Evolutionary conservation across 768 basidiomycete species (phyloP), one percentile per base, ranked within the genome.

Genomic region (Boletus rubropictus): DNA sequence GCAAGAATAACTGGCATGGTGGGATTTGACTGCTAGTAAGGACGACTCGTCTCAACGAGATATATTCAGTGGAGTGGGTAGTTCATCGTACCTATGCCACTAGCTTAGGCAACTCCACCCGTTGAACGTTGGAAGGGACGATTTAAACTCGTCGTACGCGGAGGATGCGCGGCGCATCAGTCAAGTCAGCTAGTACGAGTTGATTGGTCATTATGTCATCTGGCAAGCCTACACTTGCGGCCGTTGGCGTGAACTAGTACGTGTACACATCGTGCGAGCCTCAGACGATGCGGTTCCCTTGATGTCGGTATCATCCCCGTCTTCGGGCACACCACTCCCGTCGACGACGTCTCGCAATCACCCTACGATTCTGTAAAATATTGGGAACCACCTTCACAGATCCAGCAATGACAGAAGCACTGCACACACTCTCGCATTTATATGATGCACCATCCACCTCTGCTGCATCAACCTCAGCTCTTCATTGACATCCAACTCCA

Each of bases 291-390:
- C 18, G 21, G 40, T 31, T 40, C 9, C 15, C n/a, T 14, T 18
- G 14, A 53, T 51, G 55, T 51, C 51, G 18, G 39, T 39, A n/a
- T 21, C 46, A 17, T 27, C 49, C 10, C 29, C 42, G n/a, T 40
- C 55, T 14, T 15, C 39, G 14, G 44, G 27, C 7, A 47, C 41
- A 18, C 15, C 49, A 18, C 21, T 18, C 17, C 25, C 48, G 21
- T 39, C 55, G 7, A 27, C 46, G 0, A 21, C 48, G 5, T 6
- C 59, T 39, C 76, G 80, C 50, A 88, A 76, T 94, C 33, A 81
- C 90, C n/a, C 68, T 86, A 1, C 77, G 93, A 10, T 71, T 95
- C n/a, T 93, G 91, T 67, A 96, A 96, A 67, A 84, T 94, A 50
- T 72, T 95, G 17, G 82, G 86, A 29, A 85, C 85, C 2, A 85